Evolutionary conservation across 345 rosid species (phyloP), one percentile per base, ranked within the genome.

Genomic region (Raphanus sativus): DNA sequence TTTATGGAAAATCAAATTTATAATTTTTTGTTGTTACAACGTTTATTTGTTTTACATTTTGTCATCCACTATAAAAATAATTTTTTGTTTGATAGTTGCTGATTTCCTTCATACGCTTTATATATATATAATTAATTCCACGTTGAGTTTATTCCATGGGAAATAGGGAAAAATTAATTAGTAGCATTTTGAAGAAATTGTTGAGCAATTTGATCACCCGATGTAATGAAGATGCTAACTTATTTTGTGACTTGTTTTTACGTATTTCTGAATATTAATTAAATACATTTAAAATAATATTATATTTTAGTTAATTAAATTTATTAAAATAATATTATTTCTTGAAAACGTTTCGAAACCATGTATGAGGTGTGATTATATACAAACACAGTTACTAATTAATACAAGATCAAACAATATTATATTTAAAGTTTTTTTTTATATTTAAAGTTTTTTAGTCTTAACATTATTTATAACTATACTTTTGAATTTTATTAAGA

Each of bases 201-300:
- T 42, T 59, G 40, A 69, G 71, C 50, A 63, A 36, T 62, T 16
- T 70, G 60, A 70, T 65, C 36, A 71, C 45, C 52, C 52, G 9
- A 77, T 62, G 72, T 65, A 56, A 28, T 12, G 38, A 70, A 64
- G 65, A 58, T 50, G 28, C 69, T 48, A 25, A 60, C 29, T 7
- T 7, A 25, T 67, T 66, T 72, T 67, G 26, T 50, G 65, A 72
- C 77, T 72, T 33, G 10, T 67, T 67, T 78, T 26, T 60, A 61
- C 38, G 70, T 60, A 71, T 21, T 66, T 7, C 24, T 52, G 24
- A 15, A 8, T 4, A 16, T 16, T 26, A 24, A 33, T 67, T 67
- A 55, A 9, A 7, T 21, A 45, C 52, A 45, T 45, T 45, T 45
- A 13, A 45, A 10, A 38, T 0, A 45, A 45, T 45, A 45, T 45